Base-by-base conservation (phyloP, 75 land plant genomes). In the Larix kaempferi region DNA sequence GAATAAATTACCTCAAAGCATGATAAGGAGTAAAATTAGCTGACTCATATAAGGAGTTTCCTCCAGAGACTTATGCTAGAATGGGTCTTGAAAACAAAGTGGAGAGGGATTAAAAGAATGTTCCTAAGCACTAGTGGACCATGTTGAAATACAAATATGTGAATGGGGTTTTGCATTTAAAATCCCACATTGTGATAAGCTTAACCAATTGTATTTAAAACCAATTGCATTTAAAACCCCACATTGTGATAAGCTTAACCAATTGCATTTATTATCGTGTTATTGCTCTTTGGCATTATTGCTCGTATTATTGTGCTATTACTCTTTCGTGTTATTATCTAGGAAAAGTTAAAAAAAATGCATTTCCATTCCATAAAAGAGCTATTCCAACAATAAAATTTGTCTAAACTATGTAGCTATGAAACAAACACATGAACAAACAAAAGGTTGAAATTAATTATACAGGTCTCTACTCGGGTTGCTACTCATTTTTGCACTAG, bases 161-260 rank as follows among this genome's bases (percentile, higher is more conserved):
- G 81, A 86, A 37, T 95, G 95, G 95, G 94, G 96, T 10, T 77
- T 84, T 58, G 59, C 81, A 4, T 57, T 74, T 3, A 80, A 91
- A 69, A 88, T 87, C 22, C 93, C 98, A 17, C 76, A 93, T 77
- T 95, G 98, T 80, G 91, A 89, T 54, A 83, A 80, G 91, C 86
- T 92, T 44, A 69, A 83, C 84, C 74, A 78, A 56, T 92, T 87
- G n/a, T n/a, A n/a, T n/a, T n/a, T n/a, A n/a, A n/a, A n/a, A n/a
- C n/a, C n/a, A n/a, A n/a, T n/a, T n/a, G n/a, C n/a, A n/a, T n/a
- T n/a, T n/a, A n/a, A n/a, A n/a, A n/a, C n/a, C n/a, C n/a, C n/a
- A n/a, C n/a, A n/a, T n/a, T n/a, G n/a, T n/a, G n/a, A n/a, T n/a
- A n/a, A n/a, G n/a, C n/a, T n/a, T n/a, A n/a, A n/a, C n/a, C n/a